Evolutionary conservation across 345 rosid genomes (phyloP), one percentile per base, ranked within the genome.

Genomic region (Mangifera indica): DNA sequence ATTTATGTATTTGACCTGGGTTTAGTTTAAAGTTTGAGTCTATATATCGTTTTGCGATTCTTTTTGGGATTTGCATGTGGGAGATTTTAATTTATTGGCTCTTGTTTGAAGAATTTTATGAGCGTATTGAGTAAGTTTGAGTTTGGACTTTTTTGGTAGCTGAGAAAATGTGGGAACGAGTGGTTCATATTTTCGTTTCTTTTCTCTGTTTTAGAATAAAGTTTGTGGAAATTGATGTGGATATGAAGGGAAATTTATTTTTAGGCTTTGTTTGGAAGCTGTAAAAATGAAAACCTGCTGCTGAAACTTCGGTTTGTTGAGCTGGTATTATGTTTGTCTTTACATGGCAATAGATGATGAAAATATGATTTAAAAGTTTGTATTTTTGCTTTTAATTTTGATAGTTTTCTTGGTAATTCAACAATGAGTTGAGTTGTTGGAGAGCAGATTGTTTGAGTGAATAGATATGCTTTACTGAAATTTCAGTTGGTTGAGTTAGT

Each of bases 61-160:
- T 37, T 37, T 37, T 37, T 37, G 40, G 40, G 40, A 3, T 37
- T 37, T 5, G 42, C 0, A 37, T 37, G 0, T 18, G 18, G 18
- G 53, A 49, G n/a, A 58, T 18, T 49, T 15, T 29, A 24, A 62
- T 11, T 26, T 51, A 15, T 34, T 67, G 26, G 44, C 25, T 63
- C 22, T 46, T 18, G 3, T 20, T 66, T 29, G 60, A 22, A 48
- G 46, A 74, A 66, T 70, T 66, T 29, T 7, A 22, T 53, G 11
- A 42, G 60, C 67, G 21, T 70, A 1, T 44, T 17, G 11, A 32
- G 49, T 10, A 26, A 69, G 56, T 40, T n/a, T 22, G 65, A 49
- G 55, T 24, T 61, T 29, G 25, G 61, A 42, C 48, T 67, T 74
- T 61, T 62, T 78, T 63, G 42, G 68, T 32, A 8, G 68, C 64